phyloP scores from a whole-genome alignment of 2,329 filamentous ascomycete genomes.

The Aaosphaeria pasadenensis region DNA sequence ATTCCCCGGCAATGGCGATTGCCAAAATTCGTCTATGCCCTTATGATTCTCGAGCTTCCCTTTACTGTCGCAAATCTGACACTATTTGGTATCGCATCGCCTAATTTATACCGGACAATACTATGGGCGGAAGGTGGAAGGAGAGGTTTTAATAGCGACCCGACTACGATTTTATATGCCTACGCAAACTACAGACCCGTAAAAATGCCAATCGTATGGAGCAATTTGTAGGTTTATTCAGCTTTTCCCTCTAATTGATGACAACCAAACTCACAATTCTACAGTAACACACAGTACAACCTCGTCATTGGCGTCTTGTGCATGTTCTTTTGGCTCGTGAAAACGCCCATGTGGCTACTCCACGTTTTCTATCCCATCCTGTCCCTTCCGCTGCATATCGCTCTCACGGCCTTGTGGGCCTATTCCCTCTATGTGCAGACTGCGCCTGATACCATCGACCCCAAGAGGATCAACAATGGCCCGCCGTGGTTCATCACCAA shows the following conservation, averaged over 20 bases:
- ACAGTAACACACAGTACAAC: constrained; percentile 71
- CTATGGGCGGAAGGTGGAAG: constrained; percentile 72
- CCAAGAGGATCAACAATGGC: constrained; percentile 57
- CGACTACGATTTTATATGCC: constrained; percentile 66
- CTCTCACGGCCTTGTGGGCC: constrained; percentile 61
- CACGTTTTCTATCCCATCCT: constrained; percentile 68
- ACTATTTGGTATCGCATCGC: constrained; percentile 70
- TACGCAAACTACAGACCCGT: constrained; percentile 68
- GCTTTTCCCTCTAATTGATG: background rate
- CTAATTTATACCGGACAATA: constrained; percentile 67
- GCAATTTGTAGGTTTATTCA: constrained; percentile 59
- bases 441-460: constrained; percentile 69
- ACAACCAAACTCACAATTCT: constrained; percentile 2
- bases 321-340: constrained; percentile 72
- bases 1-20: constrained; percentile 55
- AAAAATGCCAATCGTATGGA: constrained; percentile 69
- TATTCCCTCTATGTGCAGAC: constrained; percentile 69
- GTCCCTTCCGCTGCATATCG: constrained; percentile 56
- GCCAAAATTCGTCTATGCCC: constrained; percentile 49
- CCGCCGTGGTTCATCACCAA: constrained; percentile 74
- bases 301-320: constrained; percentile 72
- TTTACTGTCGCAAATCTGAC: constrained; percentile 65
- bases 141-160: constrained; percentile 72
- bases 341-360: constrained; percentile 68
- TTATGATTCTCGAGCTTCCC: constrained; percentile 65